Percentiles rank a stretch among this genome's conserved stretches.
phyloP scores from a whole-genome alignment of 2,329 filamentous ascomycete genomes.

The Didymella pomorum region DNA sequence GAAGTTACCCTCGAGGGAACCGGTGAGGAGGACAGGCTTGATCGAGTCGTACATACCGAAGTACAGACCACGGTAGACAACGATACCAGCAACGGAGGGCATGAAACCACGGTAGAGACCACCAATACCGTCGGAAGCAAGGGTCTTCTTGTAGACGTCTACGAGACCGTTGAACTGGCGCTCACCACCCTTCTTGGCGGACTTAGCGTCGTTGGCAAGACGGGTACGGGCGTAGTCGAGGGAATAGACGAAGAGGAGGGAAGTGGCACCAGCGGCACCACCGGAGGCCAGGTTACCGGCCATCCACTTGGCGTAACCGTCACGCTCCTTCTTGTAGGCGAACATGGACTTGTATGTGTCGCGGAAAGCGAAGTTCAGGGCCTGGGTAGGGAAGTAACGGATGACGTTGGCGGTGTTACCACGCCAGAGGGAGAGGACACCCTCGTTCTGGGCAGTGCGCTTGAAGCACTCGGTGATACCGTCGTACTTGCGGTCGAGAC shows the following conservation, averaged over 20 bases:
- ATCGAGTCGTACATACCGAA: conserved; percentile 99
- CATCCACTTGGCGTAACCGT: conserved; percentile 99
- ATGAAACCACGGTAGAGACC: conserved; percentile 99
- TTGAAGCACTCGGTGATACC: conserved; percentile 96
- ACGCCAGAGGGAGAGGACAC: conserved; percentile 95
- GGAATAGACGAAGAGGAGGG: conserved; percentile 99
- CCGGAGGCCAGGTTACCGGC: conserved; percentile 98
- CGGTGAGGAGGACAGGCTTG: conserved; percentile 97
- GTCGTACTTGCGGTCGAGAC: conserved; percentile 96
- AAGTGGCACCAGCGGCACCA: conserved; percentile 99
- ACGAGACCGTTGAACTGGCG: conserved; percentile 99
- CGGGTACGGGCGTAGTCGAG: conserved; percentile 99
- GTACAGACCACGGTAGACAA: conserved; percentile 99
- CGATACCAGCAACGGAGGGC: conserved; percentile 98
- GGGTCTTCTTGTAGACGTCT: conserved; percentile 99
- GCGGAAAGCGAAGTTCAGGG: conserved; percentile 99
- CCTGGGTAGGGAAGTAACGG: conserved; percentile 99
- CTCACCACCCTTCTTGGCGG: conserved; percentile 93
- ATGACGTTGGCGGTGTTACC: conserved; percentile 99
- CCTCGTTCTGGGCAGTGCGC: conserved; percentile 88
- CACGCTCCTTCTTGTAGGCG: conserved; percentile 99
- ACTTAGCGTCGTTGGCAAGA: conserved; percentile 99
- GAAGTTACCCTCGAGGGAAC: conserved; percentile 96
- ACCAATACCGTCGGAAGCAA: conserved; percentile 96
- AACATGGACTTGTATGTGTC: conserved; percentile 99